Conservation (phyloP, 1,139 yeast genomes). For the Candida smagusa region DNA sequence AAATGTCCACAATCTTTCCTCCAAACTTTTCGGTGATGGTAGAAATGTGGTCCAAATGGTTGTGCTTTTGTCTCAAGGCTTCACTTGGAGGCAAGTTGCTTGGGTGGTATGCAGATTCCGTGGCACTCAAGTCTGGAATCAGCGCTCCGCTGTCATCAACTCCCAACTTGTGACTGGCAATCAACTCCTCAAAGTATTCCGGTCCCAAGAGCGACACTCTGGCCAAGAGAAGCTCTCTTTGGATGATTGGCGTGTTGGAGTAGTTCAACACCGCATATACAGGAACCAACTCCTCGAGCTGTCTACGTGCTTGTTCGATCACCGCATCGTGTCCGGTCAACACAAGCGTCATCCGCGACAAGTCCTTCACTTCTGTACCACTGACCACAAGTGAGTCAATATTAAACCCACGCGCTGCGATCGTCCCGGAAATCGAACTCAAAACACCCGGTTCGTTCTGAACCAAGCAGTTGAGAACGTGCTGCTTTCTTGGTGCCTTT, state of each 20-base stretch:
- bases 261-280: slow-evolving; percentile 97
- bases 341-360: slow-evolving; percentile 95
- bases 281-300: slow-evolving; percentile 95
- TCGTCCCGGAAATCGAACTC: slow-evolving; percentile 87
- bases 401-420: slow-evolving; percentile 97
- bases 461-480: slow-evolving; percentile 91
- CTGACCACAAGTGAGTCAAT: slow-evolving; percentile 96
- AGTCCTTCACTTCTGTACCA: slow-evolving; percentile 91
- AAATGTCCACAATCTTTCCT: slow-evolving; percentile 86
- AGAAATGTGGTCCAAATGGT: slow-evolving; percentile 81
- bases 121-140: slow-evolving; percentile 48
- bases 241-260: slow-evolving; percentile 83
- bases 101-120: slow-evolving; percentile 72
- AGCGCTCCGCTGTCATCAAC: slow-evolving; percentile 35
- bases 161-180: slow-evolving; percentile 75
- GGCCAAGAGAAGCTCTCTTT: slow-evolving; percentile 85
- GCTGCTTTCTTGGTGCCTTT: slow-evolving; percentile 68
- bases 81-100: slow-evolving; percentile 86
- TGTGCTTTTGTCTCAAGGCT: slow-evolving; percentile 90
- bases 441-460: slow-evolving; percentile 99
- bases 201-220: slow-evolving; percentile 93
- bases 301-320: slow-evolving; percentile 98
- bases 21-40: slow-evolving; percentile 84
- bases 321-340: slow-evolving; percentile 94
- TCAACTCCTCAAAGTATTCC: slow-evolving; percentile 92